Evolutionary conservation across 495 filamentous ascomycete genomes (phyloP).

Genomic region (Xylaria palmicola): DNA sequence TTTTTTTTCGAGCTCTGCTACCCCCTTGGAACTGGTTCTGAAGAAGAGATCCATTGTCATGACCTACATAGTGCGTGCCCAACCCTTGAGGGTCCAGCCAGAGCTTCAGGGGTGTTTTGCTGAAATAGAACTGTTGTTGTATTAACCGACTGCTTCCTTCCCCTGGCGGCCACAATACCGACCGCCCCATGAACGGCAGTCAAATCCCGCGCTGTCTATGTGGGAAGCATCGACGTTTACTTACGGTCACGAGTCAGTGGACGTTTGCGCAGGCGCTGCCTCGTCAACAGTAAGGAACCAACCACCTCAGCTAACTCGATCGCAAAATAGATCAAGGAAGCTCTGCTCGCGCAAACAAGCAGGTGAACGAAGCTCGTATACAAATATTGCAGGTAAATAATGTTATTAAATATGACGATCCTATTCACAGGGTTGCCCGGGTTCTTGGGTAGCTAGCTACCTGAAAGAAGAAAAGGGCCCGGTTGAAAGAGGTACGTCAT

Average conservation of each 20-base stretch:
- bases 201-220: neutral
- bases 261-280: neutral
- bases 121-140: conserved; percentile 8
- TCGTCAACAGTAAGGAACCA: neutral
- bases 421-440: neutral
- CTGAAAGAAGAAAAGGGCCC: neutral
- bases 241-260: neutral
- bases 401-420: neutral
- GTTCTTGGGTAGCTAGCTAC: neutral
- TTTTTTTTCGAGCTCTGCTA: conserved; percentile 26
- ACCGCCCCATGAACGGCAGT: neutral
- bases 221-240: conserved; percentile 5
- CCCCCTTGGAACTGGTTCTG: conserved; percentile 26
- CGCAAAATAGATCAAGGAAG: neutral
- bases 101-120: conserved; percentile 1
- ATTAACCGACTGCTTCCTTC: conserved; percentile 21
- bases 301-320: neutral
- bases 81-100: neutral
- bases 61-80: conserved; percentile 29
- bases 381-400: too few relatives aligned
- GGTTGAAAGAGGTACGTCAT: neutral
- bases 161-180: neutral
- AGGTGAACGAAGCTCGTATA: too few relatives aligned
- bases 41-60: conserved; percentile 33
- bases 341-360: neutral